Evolutionary conservation across 106 monocot genomes (phyloP).

Genomic region (Chionographis japonica): DNA sequence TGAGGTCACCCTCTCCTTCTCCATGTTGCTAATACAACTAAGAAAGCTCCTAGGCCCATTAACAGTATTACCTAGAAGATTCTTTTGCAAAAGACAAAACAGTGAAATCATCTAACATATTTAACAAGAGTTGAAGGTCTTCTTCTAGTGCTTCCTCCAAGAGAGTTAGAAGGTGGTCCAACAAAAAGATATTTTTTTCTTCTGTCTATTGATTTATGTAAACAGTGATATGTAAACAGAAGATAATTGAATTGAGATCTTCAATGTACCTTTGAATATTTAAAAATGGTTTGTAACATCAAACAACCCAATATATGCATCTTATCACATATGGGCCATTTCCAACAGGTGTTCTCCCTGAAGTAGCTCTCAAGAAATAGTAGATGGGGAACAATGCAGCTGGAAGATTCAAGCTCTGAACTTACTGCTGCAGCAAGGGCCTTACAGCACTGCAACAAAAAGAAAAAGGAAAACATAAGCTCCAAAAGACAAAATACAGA

Average conservation of each 20-base stretch:
- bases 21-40: too few species aligned
- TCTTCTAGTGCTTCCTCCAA: too few species aligned
- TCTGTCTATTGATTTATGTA: too few species aligned
- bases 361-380: constrained; percentile 77
- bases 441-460: constrained; percentile 57
- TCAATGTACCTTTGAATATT: constrained; percentile 59
- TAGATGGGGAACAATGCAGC: constrained; percentile 56
- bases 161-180: too few species aligned
- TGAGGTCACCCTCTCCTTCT: too few species aligned
- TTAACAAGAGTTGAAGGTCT: too few species aligned
- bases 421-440: constrained; percentile 55
- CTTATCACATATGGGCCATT: constrained; percentile 66
- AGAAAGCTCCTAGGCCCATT: too few species aligned
- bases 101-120: too few species aligned
- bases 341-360: constrained; percentile 53
- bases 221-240: not conserved
- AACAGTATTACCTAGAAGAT: too few species aligned
- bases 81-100: too few species aligned
- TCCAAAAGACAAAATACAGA: not conserved
- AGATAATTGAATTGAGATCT: not conserved
- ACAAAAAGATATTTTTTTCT: too few species aligned
- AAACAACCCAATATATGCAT: constrained; percentile 88
- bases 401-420: constrained; percentile 41
- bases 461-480: constrained; percentile 5
- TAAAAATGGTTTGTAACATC: constrained; percentile 83